Conservation (phyloP, 441 rosid genomes). For the Melastoma candidum region DNA sequence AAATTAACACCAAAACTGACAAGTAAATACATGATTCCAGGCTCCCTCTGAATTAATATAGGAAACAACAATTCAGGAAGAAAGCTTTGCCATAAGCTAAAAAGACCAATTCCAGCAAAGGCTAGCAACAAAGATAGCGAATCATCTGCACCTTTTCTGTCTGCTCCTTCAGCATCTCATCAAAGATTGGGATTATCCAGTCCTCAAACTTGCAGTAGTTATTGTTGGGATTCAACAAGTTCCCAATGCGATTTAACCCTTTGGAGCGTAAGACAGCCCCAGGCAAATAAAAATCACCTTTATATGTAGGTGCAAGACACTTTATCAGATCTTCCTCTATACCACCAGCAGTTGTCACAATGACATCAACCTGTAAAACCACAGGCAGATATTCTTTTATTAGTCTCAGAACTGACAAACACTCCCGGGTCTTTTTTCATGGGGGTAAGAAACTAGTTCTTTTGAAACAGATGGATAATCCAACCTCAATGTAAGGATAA, state of each 20-base stretch:
- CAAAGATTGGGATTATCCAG: conserved; percentile 87
- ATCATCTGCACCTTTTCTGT: conserved; percentile 43
- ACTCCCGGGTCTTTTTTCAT: too few relatives aligned
- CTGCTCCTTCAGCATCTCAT: conserved; percentile 85
- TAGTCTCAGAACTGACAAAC: background rate
- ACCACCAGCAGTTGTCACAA: conserved; percentile 89
- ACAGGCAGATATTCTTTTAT: conserved; percentile 1
- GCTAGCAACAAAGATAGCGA: background rate
- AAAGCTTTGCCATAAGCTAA: background rate
- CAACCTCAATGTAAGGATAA: too few relatives aligned
- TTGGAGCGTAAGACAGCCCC: conserved; percentile 65
- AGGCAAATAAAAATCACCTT: conserved; percentile 75
- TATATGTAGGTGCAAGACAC: conserved; percentile 83
- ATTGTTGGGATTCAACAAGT: conserved; percentile 81
- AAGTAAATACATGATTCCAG: too few relatives aligned
- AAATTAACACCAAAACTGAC: too few relatives aligned
- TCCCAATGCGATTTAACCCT: conserved; percentile 88
- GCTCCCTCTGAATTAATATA: too few relatives aligned
- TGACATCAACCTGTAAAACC: conserved; percentile 68
- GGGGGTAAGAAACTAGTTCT: too few relatives aligned
- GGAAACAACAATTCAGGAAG: too few relatives aligned
- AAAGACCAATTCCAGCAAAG: conserved; percentile 1
- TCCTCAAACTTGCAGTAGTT: conserved; percentile 94
- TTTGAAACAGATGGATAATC: too few relatives aligned
- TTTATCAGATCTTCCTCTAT: conserved; percentile 92